phyloP scores from a whole-genome alignment of 1,139 yeast genomes.

The Debaryomyces robertsiae region DNA sequence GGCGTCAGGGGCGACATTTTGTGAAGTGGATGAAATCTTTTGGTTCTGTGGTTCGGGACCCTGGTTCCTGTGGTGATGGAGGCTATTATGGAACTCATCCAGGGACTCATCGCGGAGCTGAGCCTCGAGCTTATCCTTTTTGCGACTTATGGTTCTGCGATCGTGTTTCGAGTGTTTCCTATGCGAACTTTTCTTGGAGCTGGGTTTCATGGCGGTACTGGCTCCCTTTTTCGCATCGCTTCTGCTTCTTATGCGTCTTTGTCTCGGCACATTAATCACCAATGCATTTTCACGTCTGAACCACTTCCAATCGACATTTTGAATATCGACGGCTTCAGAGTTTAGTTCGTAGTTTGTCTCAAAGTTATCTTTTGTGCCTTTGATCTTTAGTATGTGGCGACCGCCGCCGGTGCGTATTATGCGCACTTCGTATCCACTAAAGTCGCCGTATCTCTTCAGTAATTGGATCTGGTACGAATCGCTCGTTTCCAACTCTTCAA shows the following conservation, averaged over 20 bases:
- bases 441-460: constrained; percentile 38
- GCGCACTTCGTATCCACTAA: constrained; percentile 42
- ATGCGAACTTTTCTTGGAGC: neutral
- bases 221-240: neutral
- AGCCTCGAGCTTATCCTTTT: neutral
- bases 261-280: constrained; percentile 46
- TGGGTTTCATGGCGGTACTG: constrained; percentile 11
- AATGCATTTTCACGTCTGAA: constrained; percentile 34
- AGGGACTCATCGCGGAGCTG: neutral
- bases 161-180: constrained; percentile 7
- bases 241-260: constrained; percentile 12
- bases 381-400: constrained; percentile 29
- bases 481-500: constrained; percentile 42
- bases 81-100: too few relatives aligned
- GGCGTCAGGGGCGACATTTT: neutral
- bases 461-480: constrained; percentile 43
- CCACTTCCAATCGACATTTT: constrained; percentile 42
- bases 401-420: constrained; percentile 30
- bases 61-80: too few relatives aligned
- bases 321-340: constrained; percentile 35
- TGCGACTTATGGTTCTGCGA: constrained; percentile 6
- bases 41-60: neutral
- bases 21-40: too few relatives aligned
- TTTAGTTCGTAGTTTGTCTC: constrained; percentile 36
- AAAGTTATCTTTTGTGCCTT: constrained; percentile 37